Evolutionary conservation across 2,329 filamentous ascomycete genomes (phyloP), one percentile per base, ranked within the genome.

Genomic region (Diaporthe caulivora): DNA sequence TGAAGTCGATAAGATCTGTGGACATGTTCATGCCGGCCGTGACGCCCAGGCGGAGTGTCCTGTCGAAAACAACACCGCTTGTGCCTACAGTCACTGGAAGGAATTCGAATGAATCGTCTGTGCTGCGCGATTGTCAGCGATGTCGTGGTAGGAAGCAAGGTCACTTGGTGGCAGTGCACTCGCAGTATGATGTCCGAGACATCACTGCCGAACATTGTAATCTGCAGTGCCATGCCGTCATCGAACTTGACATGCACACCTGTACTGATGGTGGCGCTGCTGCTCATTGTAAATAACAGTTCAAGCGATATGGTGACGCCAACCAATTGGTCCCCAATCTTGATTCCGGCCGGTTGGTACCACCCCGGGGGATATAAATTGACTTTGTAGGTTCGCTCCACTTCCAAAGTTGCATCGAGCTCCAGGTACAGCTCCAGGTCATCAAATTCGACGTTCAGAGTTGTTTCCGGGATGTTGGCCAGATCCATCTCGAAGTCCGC

Each of bases 191-290:
- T 80, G 1, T 81, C 80, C 0, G 87, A 86, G 0, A 90, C 81
- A 10, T 87, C 82, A 2, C 85, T 80, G 31, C 83, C 82, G 62
- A 91, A 91, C 34, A 91, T 77, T 0, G 84, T 80, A 21, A 91
- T 82, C 1, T 87, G 81, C 29, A 91, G 80, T 0, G 79, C 79
- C 1, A 89, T 77, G 0, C 85, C 85, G 55, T 90, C 86, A 4
- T 91, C 85, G 0, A 91, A 79, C 68, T 85, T 84, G 70, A 91
- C 82, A 75, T 91, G 89, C 44, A 92, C 86, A 0, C 89, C 89
- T 24, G 82, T 87, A 64, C 82, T 86, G 17, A 91, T 86, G 37
- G 86, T 84, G 29, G 91, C 81, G 54, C 85, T 80, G 0, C 82
- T 82, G 2, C 88, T 82, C 0, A 84, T 84, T 18, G 80, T 85